Evolutionary conservation across 1,284 basidiomycete genomes (phyloP), one percentile per base, ranked within the genome.

Genomic region (Puccinia novopanici): DNA sequence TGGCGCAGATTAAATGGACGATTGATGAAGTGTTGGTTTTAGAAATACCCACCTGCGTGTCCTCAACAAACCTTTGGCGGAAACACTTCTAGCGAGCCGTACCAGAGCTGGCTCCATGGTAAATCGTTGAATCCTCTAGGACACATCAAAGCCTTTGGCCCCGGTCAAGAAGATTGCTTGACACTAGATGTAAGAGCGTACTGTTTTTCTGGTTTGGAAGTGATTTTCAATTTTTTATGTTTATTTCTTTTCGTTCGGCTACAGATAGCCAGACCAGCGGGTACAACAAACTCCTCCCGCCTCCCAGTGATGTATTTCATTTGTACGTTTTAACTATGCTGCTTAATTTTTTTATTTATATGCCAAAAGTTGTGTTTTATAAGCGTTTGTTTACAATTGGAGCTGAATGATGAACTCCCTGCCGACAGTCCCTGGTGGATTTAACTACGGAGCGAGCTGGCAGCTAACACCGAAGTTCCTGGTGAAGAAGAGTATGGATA

Each of bases 401-500:
- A 17, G 19, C 17, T 68, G 12, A 45, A 24, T 50, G 9, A 24
- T 54, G 13, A 48, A 48, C 27, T 63, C n/a, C 34, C 34, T 34
- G 34, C 34, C 34, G 27, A 2, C 52, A 79, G 67, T 70, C 55
- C 68, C 76, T 50, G 76, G 76, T 72, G 76, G 76, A 17, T 79
- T 79, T 45, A 77, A 81, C 37, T 71, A 75, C 52, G 73, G 79
- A 0, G 52, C 42, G 4, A 81, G 67, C 72, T 68, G 73, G 72
- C 52, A 75, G 54, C 45, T 72, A 50, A 71, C 76, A 30, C 67
- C 67, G n/a, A 59, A 37, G 17, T 70, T 70, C 19, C 88, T 90
- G 63, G 89, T 90, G 2, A 83, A 87, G 42, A 87, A 88, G 17
- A 89, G 89, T 1, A 85, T 89, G 17, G 84, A 84, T 9, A 82